Percentiles rank a stretch among this genome's conserved stretches.
phyloP scores from a whole-genome alignment of 2,329 filamentous ascomycete genomes.

The Epichloe bromicola region DNA sequence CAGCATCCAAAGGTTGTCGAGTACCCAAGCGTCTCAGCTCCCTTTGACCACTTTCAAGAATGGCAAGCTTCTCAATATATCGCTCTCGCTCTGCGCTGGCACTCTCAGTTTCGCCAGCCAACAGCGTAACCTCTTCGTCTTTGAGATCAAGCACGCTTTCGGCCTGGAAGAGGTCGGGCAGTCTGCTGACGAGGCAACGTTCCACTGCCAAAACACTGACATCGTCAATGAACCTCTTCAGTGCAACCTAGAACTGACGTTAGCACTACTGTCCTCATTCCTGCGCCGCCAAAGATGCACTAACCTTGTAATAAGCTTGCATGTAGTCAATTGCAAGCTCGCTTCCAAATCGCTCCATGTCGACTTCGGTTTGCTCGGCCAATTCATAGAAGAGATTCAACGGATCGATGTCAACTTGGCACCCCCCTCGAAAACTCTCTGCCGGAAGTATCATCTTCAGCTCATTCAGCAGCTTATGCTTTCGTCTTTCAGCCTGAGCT shows the following conservation, averaged over 20 bases:
- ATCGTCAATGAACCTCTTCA: constrained; percentile 12
- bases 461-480: background rate
- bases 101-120: constrained; percentile 1
- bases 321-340: constrained; percentile 20
- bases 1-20: background rate
- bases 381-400: too few relatives aligned
- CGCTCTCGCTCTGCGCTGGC: constrained; percentile 1
- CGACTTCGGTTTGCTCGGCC: background rate
- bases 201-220: constrained; percentile 15
- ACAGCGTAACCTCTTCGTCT: constrained; percentile 3
- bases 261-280: background rate
- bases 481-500: constrained; percentile 9
- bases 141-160: constrained; percentile 9
- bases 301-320: constrained; percentile 28
- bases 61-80: constrained; percentile 1
- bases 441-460: background rate
- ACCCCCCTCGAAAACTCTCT: too few relatives aligned
- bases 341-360: constrained; percentile 3
- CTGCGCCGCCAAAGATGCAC: too few relatives aligned
- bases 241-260: constrained; percentile 8
- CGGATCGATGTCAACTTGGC: too few relatives aligned
- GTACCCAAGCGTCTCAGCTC: background rate
- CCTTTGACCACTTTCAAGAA: background rate
- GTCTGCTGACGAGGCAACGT: constrained; percentile 8
- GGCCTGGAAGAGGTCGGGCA: constrained; percentile 10